Percentiles rank a stretch among this genome's conserved stretches.
These are phyloP conservation scores for Prunus mume DNA, from an alignment of 306 rosid species.

Conservation along the genomic window DNA sequence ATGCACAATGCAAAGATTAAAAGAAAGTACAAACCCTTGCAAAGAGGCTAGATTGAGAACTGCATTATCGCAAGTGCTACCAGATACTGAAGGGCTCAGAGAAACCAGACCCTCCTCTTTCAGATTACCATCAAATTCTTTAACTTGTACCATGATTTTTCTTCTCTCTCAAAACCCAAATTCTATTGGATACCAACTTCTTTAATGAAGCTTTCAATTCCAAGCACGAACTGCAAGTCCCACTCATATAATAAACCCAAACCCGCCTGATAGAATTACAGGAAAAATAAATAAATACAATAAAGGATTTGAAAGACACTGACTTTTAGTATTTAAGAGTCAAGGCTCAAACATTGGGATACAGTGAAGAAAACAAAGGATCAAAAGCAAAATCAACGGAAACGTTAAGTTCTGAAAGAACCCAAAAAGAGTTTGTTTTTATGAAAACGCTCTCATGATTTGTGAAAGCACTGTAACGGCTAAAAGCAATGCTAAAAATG, in stretches of 20 bases:
- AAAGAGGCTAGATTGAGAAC: slow-evolving; percentile 17
- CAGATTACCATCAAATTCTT: slow-evolving; percentile 6
- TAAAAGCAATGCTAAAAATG: not conserved
- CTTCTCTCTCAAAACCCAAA: not conserved
- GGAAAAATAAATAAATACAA: not conserved
- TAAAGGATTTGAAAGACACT: not conserved
- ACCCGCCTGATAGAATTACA: not conserved
- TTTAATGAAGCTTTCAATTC: no score
- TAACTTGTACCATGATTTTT: slow-evolving; percentile 23
- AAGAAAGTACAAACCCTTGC: slow-evolving; percentile 17
- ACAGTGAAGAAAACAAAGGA: not conserved
- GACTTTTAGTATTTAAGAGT: not conserved
- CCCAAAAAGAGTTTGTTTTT: slow-evolving; percentile 4
- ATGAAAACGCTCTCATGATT: not conserved
- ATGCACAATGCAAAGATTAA: not conserved
- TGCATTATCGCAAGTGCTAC: slow-evolving; percentile 7
- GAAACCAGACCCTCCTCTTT: not conserved
- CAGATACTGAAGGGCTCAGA: slow-evolving; percentile 13
- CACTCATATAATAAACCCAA: not conserved
- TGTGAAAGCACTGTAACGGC: slow-evolving; percentile 16
- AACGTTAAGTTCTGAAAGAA: slow-evolving; percentile 18
- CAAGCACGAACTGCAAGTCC: not conserved
- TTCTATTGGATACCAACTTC: no score
- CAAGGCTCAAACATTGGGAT: no score
- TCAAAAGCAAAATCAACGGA: slow-evolving; percentile 14